Evolutionary conservation across 2,329 filamentous ascomycete genomes (phyloP).

Genomic region (Aspergillus sp.): DNA sequence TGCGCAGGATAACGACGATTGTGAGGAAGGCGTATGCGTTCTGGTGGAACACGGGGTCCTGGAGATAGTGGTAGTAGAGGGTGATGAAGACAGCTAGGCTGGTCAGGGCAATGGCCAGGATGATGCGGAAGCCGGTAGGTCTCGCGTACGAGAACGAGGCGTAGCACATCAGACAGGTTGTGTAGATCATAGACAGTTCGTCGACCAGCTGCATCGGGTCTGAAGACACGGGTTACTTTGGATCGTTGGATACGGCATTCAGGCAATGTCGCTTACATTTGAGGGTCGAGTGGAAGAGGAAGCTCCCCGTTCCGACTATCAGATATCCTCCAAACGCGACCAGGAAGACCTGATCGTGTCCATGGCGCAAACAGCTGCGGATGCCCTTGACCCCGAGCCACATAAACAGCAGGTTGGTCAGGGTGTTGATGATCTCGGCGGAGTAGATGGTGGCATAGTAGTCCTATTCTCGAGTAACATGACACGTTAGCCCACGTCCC

Average conservation of each 20-base stretch:
- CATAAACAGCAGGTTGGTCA: slow-evolving; percentile 77
- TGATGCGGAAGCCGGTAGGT: slow-evolving; percentile 40
- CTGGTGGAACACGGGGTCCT: slow-evolving; percentile 76
- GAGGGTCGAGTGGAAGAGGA: slow-evolving; percentile 54
- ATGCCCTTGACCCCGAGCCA: slow-evolving; percentile 69
- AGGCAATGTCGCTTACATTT: slow-evolving; percentile 41
- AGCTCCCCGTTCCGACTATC: slow-evolving; percentile 52
- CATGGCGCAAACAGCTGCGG: slow-evolving; percentile 59
- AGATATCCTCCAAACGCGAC: slow-evolving; percentile 56
- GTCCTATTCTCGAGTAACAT: slow-evolving; percentile 42
- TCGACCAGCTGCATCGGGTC: slow-evolving; percentile 64
- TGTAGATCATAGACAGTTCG: slow-evolving; percentile 64
- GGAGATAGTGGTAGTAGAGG: slow-evolving; percentile 69
- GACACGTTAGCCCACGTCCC: slow-evolving; percentile 3
- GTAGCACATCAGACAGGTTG: slow-evolving; percentile 59
- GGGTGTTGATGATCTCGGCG: slow-evolving; percentile 68
- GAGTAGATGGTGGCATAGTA: slow-evolving; percentile 66
- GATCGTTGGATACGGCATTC: not conserved
- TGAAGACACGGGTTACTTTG: no score
- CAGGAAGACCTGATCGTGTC: slow-evolving; percentile 67
- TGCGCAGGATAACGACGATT: slow-evolving; percentile 58
- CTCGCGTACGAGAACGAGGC: slow-evolving; percentile 66
- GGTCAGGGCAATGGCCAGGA: slow-evolving; percentile 50
- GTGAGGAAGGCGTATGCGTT: slow-evolving; percentile 67
- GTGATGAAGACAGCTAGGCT: slow-evolving; percentile 60